Evolutionary conservation across 2,329 filamentous ascomycete species (phyloP), one percentile per base, ranked within the genome.

Genomic region (Aureobasidium sp.): DNA sequence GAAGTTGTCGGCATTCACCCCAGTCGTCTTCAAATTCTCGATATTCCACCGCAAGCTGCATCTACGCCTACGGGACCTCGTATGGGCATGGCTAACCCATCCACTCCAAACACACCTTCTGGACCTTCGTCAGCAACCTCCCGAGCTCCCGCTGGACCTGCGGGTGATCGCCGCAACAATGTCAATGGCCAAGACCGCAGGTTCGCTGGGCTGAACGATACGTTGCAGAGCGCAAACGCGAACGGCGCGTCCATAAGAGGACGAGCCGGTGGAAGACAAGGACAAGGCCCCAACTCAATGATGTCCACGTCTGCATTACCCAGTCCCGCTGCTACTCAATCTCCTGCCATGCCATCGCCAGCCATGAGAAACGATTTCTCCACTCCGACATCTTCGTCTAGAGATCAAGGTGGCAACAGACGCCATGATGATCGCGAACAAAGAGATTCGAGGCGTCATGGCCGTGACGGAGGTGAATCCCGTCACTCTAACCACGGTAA

Each of bases 41-140:
- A 52, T 2, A 50, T 55, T 9, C n/a, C 44, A 30, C 48, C 30
- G 30, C 48, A 53, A 16, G 5, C 6, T 10, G 54, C 45, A 64
- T 62, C 65, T 13, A 69, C 70, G n/a, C 68, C 71, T 25, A 67
- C 68, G 3, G 66, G 67, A 49, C 67, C 66, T 10, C 67, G 69
- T 67, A 70, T 44, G 68, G 67, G 44, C 68, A 70, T 44, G 68
- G 68, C 42, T 68, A 68, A 30, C 36, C 67, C 68, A 13, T 65
- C 65, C 3, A 63, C 63, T 16, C 61, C 29, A 57, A 69, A 42
- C 67, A 70, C 54, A 63, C 67, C 36, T 63, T 63, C 16, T 65
- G 65, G 47, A 68, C 71, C 66, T 69, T 69, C 52, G 65, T 30
- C 53, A 57, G 68, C n/a, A 65, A 67, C n/a, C 37, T 68, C 53